Percentiles rank a stretch among this genome's conserved stretches.
phyloP scores from a whole-genome alignment of 116 monocot species.

The Iris pallida region DNA sequence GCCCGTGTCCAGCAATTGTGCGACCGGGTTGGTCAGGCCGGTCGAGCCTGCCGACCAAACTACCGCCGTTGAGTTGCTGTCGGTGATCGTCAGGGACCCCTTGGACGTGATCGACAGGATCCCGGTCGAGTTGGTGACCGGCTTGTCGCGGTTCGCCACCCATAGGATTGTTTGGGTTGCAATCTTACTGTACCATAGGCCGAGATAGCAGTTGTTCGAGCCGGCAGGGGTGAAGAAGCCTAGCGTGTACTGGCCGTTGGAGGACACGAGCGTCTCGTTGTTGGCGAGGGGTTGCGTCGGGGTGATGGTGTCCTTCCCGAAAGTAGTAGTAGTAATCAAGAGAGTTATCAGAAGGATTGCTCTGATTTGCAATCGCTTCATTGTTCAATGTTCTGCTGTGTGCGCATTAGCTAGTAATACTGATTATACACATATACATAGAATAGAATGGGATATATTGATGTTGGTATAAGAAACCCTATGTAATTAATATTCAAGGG shows the following conservation, averaged over 20 bases:
- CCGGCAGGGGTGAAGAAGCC: slow-evolving; percentile 16
- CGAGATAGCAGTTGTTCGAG: slow-evolving; percentile 1
- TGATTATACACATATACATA: too few relatives aligned
- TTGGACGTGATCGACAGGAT: background rate
- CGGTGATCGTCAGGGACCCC: background rate
- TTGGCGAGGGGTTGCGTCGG: background rate
- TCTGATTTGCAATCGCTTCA: too few relatives aligned
- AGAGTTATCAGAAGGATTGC: too few relatives aligned
- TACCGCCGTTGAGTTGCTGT: background rate
- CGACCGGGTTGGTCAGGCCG: slow-evolving; percentile 1
- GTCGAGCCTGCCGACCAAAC: background rate
- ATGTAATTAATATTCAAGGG: too few relatives aligned
- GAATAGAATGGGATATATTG: too few relatives aligned
- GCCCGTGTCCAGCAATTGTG: slow-evolving; percentile 15
- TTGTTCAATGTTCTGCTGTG: too few relatives aligned
- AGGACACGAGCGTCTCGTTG: slow-evolving; percentile 4
- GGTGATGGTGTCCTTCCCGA: background rate
- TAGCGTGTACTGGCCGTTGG: background rate
- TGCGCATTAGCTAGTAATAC: too few relatives aligned
- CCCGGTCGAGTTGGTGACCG: background rate
- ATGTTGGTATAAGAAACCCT: too few relatives aligned
- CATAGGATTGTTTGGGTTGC: background rate
- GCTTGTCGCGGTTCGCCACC: background rate
- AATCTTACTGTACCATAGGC: slow-evolving; percentile 1
- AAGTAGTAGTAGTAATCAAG: background rate